phyloP scores from a whole-genome alignment of 148 eudicot species.

The Rheum nobile region DNA sequence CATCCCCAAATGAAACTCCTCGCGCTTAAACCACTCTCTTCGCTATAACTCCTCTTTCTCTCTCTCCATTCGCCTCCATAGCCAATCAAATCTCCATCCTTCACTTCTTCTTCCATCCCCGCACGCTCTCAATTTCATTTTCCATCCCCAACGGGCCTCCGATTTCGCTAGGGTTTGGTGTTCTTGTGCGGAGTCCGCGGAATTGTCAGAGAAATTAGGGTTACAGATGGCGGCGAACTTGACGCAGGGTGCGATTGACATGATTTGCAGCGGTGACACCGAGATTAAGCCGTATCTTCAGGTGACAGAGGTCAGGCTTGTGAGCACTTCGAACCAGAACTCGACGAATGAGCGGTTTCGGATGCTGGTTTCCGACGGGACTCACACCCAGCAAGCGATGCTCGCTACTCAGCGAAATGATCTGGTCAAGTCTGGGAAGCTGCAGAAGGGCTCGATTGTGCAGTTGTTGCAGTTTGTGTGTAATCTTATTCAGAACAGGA shows the following conservation, averaged over 20 bases:
- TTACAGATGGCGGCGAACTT: conserved; percentile 9
- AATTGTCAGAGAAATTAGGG: not conserved
- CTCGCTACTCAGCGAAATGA: conserved; percentile 65
- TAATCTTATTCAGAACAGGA: conserved; percentile 31
- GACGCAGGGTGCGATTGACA: conserved; percentile 39
- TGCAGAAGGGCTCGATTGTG: conserved; percentile 61
- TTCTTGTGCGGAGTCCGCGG: not conserved
- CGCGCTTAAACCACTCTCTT: not conserved
- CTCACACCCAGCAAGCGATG: conserved; percentile 58
- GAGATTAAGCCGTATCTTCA: conserved; percentile 47
- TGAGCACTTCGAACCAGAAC: conserved; percentile 24
- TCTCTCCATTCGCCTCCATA: not conserved
- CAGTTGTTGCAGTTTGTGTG: conserved; percentile 35
- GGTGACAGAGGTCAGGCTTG: conserved; percentile 35
- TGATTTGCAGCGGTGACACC: conserved; percentile 20
- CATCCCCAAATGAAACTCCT: not conserved
- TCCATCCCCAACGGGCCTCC: not conserved
- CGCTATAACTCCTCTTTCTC: not conserved
- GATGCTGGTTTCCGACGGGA: conserved; percentile 54
- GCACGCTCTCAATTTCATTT: not conserved
- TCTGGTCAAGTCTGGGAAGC: conserved; percentile 22
- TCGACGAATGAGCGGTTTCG: conserved; percentile 37
- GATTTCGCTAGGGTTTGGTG: conserved; percentile 4
- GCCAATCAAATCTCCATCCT: not conserved
- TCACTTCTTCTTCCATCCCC: not conserved